phyloP scores from a whole-genome alignment of 2,329 filamentous ascomycete species.

The Colletotrichum tabaci region DNA sequence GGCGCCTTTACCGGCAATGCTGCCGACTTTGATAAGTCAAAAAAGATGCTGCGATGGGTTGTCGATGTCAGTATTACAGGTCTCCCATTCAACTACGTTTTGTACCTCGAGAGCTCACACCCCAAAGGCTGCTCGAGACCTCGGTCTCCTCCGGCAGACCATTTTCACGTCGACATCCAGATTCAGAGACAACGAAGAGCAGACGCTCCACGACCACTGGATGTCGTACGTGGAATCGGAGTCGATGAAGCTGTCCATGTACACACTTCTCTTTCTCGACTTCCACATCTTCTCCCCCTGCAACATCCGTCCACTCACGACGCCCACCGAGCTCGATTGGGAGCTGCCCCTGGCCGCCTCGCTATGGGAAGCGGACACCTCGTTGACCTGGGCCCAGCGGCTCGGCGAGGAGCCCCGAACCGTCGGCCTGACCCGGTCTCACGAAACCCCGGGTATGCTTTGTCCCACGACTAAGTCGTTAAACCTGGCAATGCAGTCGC shows the following conservation, averaged over 20 bases:
- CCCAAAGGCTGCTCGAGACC: constrained; percentile 45
- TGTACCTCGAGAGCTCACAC: background rate
- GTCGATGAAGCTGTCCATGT: constrained; percentile 50
- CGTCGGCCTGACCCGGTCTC: constrained; percentile 29
- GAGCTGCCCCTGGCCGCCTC: constrained; percentile 49
- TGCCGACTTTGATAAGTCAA: constrained; percentile 46
- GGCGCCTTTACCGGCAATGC: constrained; percentile 49
- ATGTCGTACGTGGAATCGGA: constrained; percentile 48
- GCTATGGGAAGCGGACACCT: constrained; percentile 51
- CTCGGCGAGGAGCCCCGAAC: constrained; percentile 44
- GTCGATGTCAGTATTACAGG: constrained; percentile 46
- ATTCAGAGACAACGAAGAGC: constrained; percentile 67
- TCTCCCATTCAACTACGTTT: background rate
- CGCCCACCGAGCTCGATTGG: constrained; percentile 52
- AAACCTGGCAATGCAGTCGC: constrained; percentile 50
- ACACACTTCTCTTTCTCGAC: constrained; percentile 50
- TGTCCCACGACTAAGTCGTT: constrained; percentile 48
- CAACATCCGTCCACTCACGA: constrained; percentile 49
- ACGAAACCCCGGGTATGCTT: constrained; percentile 40
- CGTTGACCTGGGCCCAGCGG: constrained; percentile 47
- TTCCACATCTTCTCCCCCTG: constrained; percentile 50
- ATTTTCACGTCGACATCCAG: constrained; percentile 44
- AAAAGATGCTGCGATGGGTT: constrained; percentile 48
- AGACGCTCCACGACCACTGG: constrained; percentile 46
- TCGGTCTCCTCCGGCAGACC: constrained; percentile 47